These are phyloP conservation scores for Stygiomarasmius scandens DNA, from an alignment of 1,284 basidiomycete species.

Conservation along the genomic window DNA sequence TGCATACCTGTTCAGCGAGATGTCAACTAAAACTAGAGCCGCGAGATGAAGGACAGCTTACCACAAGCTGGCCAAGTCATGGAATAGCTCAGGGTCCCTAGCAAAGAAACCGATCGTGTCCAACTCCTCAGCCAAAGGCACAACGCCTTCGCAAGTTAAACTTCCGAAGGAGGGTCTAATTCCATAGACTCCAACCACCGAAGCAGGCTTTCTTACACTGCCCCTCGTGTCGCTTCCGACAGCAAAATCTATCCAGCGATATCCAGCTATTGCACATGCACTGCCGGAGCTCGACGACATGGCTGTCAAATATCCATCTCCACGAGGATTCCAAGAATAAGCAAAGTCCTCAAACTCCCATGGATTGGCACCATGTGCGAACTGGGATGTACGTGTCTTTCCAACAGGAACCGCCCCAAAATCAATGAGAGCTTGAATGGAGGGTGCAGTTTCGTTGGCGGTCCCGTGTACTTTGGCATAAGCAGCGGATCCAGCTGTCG, in stretches of 20 bases:
- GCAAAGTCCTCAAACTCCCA: constrained; percentile 57
- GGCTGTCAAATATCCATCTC: constrained; percentile 49
- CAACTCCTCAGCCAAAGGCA: constrained; percentile 40
- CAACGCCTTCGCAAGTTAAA: constrained; percentile 31
- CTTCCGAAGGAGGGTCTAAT: constrained; percentile 35
- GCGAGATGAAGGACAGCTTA: constrained; percentile 14
- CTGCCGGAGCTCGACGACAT: constrained; percentile 39
- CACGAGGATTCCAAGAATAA: constrained; percentile 56
- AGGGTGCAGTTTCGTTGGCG: constrained; percentile 40
- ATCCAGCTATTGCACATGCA: constrained; percentile 37
- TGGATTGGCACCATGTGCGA: constrained; percentile 56
- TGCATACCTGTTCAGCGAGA: constrained; percentile 30
- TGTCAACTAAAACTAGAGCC: background rate
- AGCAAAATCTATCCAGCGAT: constrained; percentile 37
- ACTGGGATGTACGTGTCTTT: constrained; percentile 57
- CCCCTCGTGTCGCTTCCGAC: constrained; percentile 40
- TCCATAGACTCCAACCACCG: constrained; percentile 37
- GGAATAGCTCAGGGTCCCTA: constrained; percentile 31
- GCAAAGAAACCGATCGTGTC: constrained; percentile 39
- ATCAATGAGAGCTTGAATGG: constrained; percentile 47
- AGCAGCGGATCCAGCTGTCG: constrained; percentile 35
- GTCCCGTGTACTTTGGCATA: constrained; percentile 33
- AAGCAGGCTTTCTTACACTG: constrained; percentile 38
- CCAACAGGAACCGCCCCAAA: constrained; percentile 54
- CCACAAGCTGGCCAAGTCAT: constrained; percentile 29